Evolutionary conservation across 192 early-diverging fungal species (phyloP).

Genomic region (Thamnidium elegans): DNA sequence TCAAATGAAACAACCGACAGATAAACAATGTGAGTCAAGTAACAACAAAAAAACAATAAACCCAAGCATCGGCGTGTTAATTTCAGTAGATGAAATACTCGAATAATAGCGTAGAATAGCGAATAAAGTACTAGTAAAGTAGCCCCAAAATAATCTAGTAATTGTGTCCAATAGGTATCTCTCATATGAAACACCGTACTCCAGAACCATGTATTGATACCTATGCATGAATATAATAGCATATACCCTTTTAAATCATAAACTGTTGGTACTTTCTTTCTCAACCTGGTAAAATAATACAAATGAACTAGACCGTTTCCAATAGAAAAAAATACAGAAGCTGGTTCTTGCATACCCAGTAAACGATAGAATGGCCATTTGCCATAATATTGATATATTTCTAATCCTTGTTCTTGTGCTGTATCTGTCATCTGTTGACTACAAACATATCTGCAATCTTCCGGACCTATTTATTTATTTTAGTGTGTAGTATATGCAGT

Average conservation of each 20-base stretch:
- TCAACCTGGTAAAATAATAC: slow-evolving; percentile 45
- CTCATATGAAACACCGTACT: slow-evolving; percentile 87
- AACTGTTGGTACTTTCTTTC: slow-evolving; percentile 35
- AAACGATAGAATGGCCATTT: slow-evolving; percentile 96
- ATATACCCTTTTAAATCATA: slow-evolving; percentile 52
- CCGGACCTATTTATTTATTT: too few relatives aligned
- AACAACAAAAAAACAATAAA: slow-evolving; percentile 21
- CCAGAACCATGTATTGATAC: slow-evolving; percentile 86
- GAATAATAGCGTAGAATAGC: slow-evolving; percentile 63
- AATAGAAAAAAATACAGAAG: slow-evolving; percentile 88
- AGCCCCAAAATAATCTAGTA: slow-evolving; percentile 93
- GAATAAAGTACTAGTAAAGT: slow-evolving; percentile 73
- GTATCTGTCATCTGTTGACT: slow-evolving; percentile 69
- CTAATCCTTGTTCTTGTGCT: slow-evolving; percentile 38
- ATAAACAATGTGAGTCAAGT: slow-evolving; percentile 66
- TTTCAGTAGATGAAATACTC: slow-evolving; percentile 49
- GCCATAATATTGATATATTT: slow-evolving; percentile 86
- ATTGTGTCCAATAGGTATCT: slow-evolving; percentile 84
- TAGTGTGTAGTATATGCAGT: too few relatives aligned
- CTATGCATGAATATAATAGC: slow-evolving; percentile 53
- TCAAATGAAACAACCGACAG: slow-evolving; percentile 78
- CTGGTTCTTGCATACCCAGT: slow-evolving; percentile 91
- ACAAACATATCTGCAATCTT: slow-evolving; percentile 87
- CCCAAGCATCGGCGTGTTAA: slow-evolving; percentile 43
- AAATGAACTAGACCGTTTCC: slow-evolving; percentile 83